These are phyloP conservation scores for Leccinum boreale DNA, from an alignment of 768 basidiomycete species.

Conservation along the genomic window DNA sequence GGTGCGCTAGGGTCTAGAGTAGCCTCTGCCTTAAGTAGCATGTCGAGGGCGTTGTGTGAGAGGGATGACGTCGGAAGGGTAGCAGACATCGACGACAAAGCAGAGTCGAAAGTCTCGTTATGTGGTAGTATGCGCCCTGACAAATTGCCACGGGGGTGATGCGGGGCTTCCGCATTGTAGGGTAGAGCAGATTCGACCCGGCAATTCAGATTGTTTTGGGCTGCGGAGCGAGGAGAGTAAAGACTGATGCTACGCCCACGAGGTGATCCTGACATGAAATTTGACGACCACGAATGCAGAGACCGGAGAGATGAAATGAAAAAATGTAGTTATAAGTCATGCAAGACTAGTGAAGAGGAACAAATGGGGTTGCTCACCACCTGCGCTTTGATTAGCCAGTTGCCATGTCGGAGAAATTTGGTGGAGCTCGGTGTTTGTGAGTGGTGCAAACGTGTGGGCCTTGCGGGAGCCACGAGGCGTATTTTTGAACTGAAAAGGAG, in stretches of 20 bases:
- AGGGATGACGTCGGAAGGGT: constrained; percentile 32
- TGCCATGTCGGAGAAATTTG: constrained; percentile 21
- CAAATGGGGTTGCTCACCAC: constrained; percentile 28
- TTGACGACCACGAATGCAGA: constrained; percentile 15
- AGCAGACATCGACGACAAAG: constrained; percentile 20
- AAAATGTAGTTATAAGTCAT: constrained; percentile 19
- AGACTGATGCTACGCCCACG: constrained; percentile 34
- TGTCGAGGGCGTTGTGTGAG: constrained; percentile 29
- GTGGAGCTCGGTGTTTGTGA: constrained; percentile 34
- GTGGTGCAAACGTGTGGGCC: constrained; percentile 30
- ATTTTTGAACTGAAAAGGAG: constrained; percentile 22
- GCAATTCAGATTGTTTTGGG: constrained; percentile 15
- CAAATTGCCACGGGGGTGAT: constrained; percentile 25
- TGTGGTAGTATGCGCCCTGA: constrained; percentile 20
- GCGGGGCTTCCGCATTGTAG: constrained; percentile 34
- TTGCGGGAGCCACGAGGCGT: constrained; percentile 30
- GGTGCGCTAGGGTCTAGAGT: constrained; percentile 16
- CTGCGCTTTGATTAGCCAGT: constrained; percentile 24
- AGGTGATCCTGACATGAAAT: constrained; percentile 26
- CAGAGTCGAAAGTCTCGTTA: constrained; percentile 24
- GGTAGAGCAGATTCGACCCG: constrained; percentile 20
- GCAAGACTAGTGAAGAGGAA: constrained; percentile 7
- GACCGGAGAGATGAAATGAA: constrained; percentile 20
- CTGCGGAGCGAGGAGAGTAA: constrained; percentile 29
- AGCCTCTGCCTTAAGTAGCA: constrained; percentile 31